Conservation (phyloP, 768 basidiomycete species). For the Kwoniella dendrophila region DNA sequence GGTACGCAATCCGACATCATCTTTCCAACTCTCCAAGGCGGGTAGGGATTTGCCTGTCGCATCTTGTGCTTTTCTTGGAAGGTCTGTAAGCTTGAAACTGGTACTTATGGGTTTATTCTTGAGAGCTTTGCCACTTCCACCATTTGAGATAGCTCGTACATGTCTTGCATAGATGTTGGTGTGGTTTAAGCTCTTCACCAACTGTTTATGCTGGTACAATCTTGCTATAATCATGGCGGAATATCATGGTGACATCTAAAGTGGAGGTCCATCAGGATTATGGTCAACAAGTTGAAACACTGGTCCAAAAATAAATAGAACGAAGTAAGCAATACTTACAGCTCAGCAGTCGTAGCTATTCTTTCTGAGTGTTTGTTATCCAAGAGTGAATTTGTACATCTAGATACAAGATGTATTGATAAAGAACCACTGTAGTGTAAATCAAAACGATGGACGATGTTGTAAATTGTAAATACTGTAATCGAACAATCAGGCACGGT, state of each 20-base stretch:
- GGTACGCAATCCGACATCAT: background rate
- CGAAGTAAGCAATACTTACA: no score
- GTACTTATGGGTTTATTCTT: background rate
- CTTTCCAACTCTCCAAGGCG: constrained; percentile 8
- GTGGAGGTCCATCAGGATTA: no score
- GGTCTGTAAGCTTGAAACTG: background rate
- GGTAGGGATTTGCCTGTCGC: constrained; percentile 5
- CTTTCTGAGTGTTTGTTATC: no score
- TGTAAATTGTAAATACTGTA: no score
- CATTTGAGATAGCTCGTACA: background rate
- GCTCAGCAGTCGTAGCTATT: no score
- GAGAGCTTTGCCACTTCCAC: background rate
- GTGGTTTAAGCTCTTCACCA: no score
- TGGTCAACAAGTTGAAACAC: no score
- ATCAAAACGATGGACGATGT: no score
- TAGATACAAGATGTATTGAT: no score
- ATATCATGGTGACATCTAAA: background rate
- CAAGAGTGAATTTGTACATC: no score
- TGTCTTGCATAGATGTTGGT: background rate
- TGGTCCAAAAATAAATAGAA: no score
- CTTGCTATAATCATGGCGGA: background rate
- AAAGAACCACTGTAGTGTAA: no score
- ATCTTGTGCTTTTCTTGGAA: constrained; percentile 8
- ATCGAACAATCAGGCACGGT: background rate
- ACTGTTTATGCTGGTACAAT: background rate